Conservation (phyloP, 2,329 filamentous ascomycete species). For the Claviceps pusilla region DNA sequence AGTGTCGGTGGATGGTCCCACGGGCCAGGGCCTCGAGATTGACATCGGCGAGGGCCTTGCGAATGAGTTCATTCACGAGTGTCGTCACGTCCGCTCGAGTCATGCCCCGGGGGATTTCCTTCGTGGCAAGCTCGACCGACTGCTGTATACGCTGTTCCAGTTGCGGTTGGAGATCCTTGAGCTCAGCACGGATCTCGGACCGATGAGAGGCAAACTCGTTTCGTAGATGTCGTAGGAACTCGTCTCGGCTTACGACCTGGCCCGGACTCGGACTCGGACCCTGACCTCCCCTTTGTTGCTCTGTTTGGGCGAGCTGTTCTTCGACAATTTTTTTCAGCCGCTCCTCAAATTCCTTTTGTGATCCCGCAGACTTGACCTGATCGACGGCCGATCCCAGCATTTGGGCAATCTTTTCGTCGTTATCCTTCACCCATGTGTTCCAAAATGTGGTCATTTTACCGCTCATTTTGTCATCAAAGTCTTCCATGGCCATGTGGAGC, state of each 20-base stretch:
- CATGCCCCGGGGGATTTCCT: slow-evolving; percentile 17
- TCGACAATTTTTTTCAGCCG: slow-evolving; percentile 22
- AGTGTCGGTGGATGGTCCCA: slow-evolving; percentile 30
- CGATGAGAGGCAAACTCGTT: slow-evolving; percentile 24
- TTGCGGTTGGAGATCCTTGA: slow-evolving; percentile 22
- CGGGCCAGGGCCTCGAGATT: slow-evolving; percentile 32
- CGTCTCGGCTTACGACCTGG: slow-evolving; percentile 29
- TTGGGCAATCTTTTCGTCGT: slow-evolving; percentile 25
- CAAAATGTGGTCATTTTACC: slow-evolving; percentile 26
- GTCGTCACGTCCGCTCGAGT: slow-evolving; percentile 24
- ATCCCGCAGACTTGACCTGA: slow-evolving; percentile 20
- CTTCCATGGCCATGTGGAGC: slow-evolving; percentile 13
- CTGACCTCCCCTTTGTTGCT: slow-evolving; percentile 12
- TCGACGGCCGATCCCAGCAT: slow-evolving; percentile 17
- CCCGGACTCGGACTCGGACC: slow-evolving; percentile 6
- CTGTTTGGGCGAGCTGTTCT: slow-evolving; percentile 19
- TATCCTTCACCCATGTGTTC: slow-evolving; percentile 37
- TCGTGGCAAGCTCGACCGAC: slow-evolving; percentile 14
- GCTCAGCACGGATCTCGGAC: slow-evolving; percentile 24
- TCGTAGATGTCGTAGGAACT: slow-evolving; percentile 31
- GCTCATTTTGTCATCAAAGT: slow-evolving; percentile 14
- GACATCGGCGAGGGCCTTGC: slow-evolving; percentile 27
- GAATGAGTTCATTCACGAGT: slow-evolving; percentile 27
- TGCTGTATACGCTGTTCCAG: slow-evolving; percentile 20
- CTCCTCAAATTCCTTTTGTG: slow-evolving; percentile 20